Conservation (phyloP, 345 rosid genomes). For the Eucalyptus paniculata region DNA sequence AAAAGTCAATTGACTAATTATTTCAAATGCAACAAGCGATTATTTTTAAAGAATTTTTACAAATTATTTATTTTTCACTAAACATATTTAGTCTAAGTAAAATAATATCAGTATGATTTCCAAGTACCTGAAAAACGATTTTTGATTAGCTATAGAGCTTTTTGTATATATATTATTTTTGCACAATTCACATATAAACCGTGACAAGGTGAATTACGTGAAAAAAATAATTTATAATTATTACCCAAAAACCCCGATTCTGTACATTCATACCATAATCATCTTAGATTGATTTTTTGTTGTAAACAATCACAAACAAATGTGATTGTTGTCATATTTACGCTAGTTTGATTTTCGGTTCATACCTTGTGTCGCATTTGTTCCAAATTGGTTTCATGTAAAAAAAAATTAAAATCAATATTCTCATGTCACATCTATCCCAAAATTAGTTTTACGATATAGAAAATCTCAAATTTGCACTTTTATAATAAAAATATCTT, state of each 20-base stretch:
- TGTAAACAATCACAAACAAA: background rate
- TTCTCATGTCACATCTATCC: background rate
- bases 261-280: background rate
- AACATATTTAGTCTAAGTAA: background rate
- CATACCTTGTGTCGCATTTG: fast-evolving
- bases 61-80: background rate
- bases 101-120: background rate
- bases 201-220: background rate
- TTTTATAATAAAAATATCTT: background rate
- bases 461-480: fast-evolving
- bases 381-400: background rate
- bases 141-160: background rate
- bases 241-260: background rate
- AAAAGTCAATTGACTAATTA: too few relatives aligned
- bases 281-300: background rate
- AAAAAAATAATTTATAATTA: background rate
- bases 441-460: background rate
- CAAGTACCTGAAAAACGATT: background rate
- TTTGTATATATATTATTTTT: background rate
- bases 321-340: background rate
- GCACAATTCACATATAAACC: background rate
- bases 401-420: background rate
- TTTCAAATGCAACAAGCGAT: too few relatives aligned
- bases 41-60: too few relatives aligned
- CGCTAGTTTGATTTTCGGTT: background rate